Conservation (phyloP, 257 asterid genomes). For the Dorcoceras hygrometricum region DNA sequence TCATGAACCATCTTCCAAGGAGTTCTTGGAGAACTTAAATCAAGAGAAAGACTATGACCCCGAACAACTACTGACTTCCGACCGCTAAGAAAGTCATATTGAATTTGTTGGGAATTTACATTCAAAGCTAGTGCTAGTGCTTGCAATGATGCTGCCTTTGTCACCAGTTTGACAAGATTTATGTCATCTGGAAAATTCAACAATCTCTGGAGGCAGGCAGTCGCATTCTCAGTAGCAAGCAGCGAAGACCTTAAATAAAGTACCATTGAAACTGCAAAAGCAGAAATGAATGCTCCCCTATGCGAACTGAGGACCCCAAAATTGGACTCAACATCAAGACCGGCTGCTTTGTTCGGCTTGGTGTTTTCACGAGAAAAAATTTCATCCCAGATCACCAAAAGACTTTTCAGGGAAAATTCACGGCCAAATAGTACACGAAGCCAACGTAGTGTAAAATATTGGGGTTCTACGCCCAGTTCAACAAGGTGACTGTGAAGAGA, state of each 20-base stretch:
- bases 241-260: slow-evolving; percentile 69
- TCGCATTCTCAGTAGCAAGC: slow-evolving; percentile 86
- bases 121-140: slow-evolving; percentile 55
- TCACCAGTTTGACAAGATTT: slow-evolving; percentile 50
- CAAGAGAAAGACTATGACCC: slow-evolving; percentile 59
- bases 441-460: slow-evolving; percentile 88
- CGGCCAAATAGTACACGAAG: slow-evolving; percentile 88
- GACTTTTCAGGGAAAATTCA: slow-evolving; percentile 77
- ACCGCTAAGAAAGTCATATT: slow-evolving; percentile 37
- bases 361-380: slow-evolving; percentile 59
- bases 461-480: slow-evolving; percentile 93
- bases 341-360: slow-evolving; percentile 30
- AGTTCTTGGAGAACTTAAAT: slow-evolving; percentile 55
- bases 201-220: slow-evolving; percentile 75
- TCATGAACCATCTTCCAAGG: slow-evolving; percentile 49
- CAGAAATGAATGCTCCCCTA: slow-evolving; percentile 84
- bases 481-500: slow-evolving; percentile 83
- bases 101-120: slow-evolving; percentile 41
- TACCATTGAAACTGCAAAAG: slow-evolving; percentile 93
- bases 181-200: slow-evolving; percentile 70
- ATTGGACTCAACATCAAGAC: slow-evolving; percentile 38
- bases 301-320: slow-evolving; percentile 56
- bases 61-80: slow-evolving; percentile 43
- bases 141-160: slow-evolving; percentile 75
- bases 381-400: slow-evolving; percentile 80